Conservation (phyloP, 129 eudicot species). For the Rutidosis leptorrhynchoides region DNA sequence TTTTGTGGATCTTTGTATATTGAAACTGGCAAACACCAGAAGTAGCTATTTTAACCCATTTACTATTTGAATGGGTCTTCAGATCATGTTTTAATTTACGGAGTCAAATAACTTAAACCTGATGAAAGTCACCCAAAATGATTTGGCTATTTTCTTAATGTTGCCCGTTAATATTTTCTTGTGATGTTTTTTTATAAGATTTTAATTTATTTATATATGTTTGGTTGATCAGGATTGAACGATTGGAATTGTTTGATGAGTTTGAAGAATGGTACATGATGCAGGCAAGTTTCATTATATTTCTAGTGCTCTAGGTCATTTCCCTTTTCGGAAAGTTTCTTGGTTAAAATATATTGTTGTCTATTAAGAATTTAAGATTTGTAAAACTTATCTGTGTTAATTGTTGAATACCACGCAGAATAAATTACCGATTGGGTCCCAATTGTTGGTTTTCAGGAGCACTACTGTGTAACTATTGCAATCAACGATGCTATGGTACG, state of each 20-base stretch:
- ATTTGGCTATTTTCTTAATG: constrained; percentile 10
- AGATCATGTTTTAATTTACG: too few relatives aligned
- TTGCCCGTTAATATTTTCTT: constrained; percentile 4
- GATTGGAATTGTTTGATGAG: constrained; percentile 94
- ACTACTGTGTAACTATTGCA: constrained; percentile 87
- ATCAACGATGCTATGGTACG: constrained; percentile 81
- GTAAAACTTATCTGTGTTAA: background rate
- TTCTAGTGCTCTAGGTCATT: constrained; percentile 2
- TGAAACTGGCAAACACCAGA: background rate
- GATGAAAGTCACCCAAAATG: too few relatives aligned
- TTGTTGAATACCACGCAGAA: background rate
- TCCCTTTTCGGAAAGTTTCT: background rate
- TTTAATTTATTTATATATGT: constrained; percentile 16
- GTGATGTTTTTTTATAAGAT: constrained; percentile 19
- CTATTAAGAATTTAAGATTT: background rate
- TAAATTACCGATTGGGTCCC: constrained; percentile 8
- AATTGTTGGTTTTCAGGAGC: constrained; percentile 67
- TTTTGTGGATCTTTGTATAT: background rate
- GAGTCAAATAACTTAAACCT: background rate
- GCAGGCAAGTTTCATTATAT: constrained; percentile 79
- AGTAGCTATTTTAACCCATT: background rate
- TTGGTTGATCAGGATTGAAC: constrained; percentile 72
- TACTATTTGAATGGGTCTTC: background rate
- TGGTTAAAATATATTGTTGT: too few relatives aligned
- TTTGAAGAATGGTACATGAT: constrained; percentile 99